phyloP scores from a whole-genome alignment of 441 rosid species.

The Aleurites moluccanus region DNA sequence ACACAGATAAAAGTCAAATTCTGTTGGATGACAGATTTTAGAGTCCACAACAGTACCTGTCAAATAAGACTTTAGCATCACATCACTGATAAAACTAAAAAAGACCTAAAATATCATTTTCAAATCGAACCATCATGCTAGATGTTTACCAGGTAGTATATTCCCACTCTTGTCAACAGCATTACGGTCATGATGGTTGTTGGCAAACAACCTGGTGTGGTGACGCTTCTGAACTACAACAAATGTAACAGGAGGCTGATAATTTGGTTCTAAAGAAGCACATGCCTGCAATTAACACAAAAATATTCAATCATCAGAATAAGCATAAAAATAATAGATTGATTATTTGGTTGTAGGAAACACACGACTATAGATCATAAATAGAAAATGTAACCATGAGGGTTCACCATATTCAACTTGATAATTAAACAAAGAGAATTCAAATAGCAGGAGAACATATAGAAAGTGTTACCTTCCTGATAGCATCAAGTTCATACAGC shows the following conservation, averaged over 20 bases:
- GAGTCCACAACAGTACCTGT: conserved; percentile 96
- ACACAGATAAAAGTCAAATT: conserved; percentile 92
- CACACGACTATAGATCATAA: background rate
- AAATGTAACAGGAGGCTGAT: conserved; percentile 97
- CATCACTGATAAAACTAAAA: background rate
- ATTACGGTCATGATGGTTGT: conserved; percentile 63
- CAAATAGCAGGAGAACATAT: background rate
- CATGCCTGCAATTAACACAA: conserved; percentile 75
- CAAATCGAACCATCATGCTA: background rate
- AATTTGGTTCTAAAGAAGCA: conserved; percentile 80
- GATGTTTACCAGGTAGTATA: conserved; percentile 69
- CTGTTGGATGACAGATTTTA: conserved; percentile 94
- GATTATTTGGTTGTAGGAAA: background rate
- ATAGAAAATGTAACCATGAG: background rate
- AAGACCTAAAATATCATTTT: background rate
- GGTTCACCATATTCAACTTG: background rate
- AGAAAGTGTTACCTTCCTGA: conserved; percentile 61
- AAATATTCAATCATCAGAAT: background rate
- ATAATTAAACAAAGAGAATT: background rate
- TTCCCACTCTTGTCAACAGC: conserved; percentile 89
- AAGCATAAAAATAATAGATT: background rate
- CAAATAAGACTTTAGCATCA: background rate
- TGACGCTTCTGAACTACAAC: conserved; percentile 99
- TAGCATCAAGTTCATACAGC: conserved; percentile 88
- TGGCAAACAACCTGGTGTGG: conserved; percentile 93